Evolutionary conservation across 345 rosid species (phyloP).

Genomic region (Lepidium africanum): DNA sequence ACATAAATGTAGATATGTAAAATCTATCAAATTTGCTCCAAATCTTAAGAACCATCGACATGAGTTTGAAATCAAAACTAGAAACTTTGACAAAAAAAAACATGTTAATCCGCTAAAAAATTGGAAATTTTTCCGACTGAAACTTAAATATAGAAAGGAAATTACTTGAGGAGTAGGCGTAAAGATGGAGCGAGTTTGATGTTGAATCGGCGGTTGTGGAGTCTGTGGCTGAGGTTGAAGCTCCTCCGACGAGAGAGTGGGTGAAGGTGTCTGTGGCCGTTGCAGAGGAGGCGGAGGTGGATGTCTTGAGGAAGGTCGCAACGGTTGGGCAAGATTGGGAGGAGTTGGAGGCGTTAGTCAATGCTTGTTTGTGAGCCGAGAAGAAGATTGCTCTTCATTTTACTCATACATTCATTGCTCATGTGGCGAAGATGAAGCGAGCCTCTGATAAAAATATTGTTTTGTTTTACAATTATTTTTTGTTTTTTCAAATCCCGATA

Average conservation of each 20-base stretch:
- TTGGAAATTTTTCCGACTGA: background rate
- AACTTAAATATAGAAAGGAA: background rate
- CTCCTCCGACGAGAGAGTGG: background rate
- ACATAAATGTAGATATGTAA: too few relatives aligned
- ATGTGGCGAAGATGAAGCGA: too few relatives aligned
- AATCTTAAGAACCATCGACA: background rate
- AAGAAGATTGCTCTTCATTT: too few relatives aligned
- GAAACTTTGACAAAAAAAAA: background rate
- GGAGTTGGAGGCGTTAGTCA: constrained; percentile 41
- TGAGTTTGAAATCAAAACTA: background rate
- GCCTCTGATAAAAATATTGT: too few relatives aligned
- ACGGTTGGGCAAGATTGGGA: constrained; percentile 27
- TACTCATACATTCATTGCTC: too few relatives aligned
- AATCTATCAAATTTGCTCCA: background rate
- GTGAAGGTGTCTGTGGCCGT: constrained; percentile 16
- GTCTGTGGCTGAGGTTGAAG: constrained; percentile 3
- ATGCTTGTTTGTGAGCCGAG: too few relatives aligned
- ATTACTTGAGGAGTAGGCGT: constrained; percentile 77
- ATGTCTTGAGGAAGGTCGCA: constrained; percentile 10
- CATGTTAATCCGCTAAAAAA: background rate
- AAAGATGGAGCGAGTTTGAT: constrained; percentile 73
- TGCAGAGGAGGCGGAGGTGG: background rate
- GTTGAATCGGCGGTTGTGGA: constrained; percentile 16
- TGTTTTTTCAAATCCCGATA: too few relatives aligned
- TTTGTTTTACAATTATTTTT: too few relatives aligned